Evolutionary conservation across 805 yeast species (phyloP).

Genomic region (Saturnispora serradocipensis): DNA sequence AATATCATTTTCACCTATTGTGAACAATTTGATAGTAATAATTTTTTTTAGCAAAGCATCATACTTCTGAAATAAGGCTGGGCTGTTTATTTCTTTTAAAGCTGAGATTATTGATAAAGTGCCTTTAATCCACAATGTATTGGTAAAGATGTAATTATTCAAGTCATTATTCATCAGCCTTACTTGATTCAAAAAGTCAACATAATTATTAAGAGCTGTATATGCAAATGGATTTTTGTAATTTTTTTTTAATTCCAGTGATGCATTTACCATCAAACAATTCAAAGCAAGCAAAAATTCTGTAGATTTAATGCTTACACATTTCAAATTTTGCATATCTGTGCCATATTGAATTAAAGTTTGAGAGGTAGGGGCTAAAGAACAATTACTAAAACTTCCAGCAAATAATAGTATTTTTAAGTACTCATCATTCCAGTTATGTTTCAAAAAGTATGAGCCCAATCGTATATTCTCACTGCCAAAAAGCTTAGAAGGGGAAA

Average conservation of each 20-base stretch:
- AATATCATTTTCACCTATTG: neutral
- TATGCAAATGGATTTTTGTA: neutral
- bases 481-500: slow-evolving; percentile 40
- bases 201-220: neutral
- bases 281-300: slow-evolving; percentile 29
- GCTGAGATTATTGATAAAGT: slow-evolving; percentile 1
- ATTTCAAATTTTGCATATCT: neutral
- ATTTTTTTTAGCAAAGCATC: slow-evolving; percentile 4
- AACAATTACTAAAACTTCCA: slow-evolving; percentile 39
- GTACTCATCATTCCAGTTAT: slow-evolving; percentile 41
- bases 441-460: slow-evolving; percentile 34
- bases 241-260: neutral
- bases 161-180: neutral
- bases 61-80: neutral
- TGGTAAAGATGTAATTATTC: neutral
- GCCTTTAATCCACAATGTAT: slow-evolving; percentile 5
- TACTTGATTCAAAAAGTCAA: neutral
- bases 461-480: slow-evolving; percentile 44
- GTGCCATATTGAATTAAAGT: neutral
- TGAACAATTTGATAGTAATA: slow-evolving; percentile 12
- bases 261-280: slow-evolving; percentile 12
- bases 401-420: slow-evolving; percentile 34
- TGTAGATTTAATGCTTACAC: slow-evolving; percentile 30
- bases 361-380: neutral
- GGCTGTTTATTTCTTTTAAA: neutral